phyloP scores from a whole-genome alignment of 257 asterid genomes.

The Mentha longifolia region DNA sequence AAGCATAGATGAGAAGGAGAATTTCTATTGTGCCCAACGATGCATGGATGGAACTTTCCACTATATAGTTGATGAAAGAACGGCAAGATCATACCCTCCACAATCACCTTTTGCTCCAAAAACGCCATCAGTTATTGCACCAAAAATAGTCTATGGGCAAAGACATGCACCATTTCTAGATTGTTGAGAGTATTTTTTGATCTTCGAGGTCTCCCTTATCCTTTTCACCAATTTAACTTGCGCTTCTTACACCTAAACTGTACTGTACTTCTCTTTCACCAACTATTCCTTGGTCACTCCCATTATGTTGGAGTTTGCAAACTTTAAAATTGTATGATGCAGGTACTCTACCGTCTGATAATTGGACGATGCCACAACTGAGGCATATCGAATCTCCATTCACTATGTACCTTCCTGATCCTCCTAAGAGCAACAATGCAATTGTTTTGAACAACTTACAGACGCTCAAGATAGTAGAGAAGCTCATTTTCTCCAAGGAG shows the following conservation, averaged over 20 bases:
- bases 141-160: background rate
- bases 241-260: background rate
- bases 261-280: too few species aligned
- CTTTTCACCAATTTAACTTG: background rate
- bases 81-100: background rate
- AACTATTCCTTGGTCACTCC: background rate
- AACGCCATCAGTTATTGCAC: background rate
- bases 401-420: background rate
- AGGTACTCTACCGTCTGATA: background rate
- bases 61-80: background rate
- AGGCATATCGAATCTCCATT: background rate
- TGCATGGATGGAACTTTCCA: too few species aligned
- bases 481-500: background rate
- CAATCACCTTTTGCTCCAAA: background rate
- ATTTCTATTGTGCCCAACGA: too few species aligned
- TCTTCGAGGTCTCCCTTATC: too few species aligned
- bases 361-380: background rate
- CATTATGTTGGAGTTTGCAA: conserved; percentile 25
- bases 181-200: background rate
- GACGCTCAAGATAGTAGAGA: background rate
- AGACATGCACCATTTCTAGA: background rate
- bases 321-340: background rate
- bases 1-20: too few species aligned
- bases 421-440: background rate
- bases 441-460: background rate